Evolutionary conservation across 2,329 filamentous ascomycete species (phyloP), one percentile per base, ranked within the genome.

Genomic region (Monosporascus ibericus): DNA sequence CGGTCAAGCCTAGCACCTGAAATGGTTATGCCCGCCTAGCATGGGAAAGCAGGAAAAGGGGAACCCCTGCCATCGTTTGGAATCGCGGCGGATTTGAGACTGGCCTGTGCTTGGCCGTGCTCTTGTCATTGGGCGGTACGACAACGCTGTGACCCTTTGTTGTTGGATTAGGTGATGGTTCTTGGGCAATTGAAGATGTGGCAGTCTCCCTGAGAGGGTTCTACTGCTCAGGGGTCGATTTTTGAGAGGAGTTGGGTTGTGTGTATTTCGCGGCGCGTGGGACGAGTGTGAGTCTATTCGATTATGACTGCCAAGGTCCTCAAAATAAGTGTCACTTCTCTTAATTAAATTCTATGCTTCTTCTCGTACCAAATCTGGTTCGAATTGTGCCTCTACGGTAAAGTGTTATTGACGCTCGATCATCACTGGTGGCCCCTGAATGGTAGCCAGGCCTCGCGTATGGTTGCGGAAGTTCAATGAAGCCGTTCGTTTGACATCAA

Each of bases 1-100:
- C 61, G 18, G 55, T 68, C n/a, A 52, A 57, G 46, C 50, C 63
- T 27, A 59, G 58, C 55, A 25, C 55, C 47, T 59, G 58, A 46
- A 17, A 14, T 3, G 42, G 11, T 34, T 14, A 11, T 34, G 30
- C 30, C 9, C 30, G 30, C 11, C 30, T 34, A 14, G 9, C 27
- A 9, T 30, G 9, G 27, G 30, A 34, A 34, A 18, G 18, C 39
- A 6, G 22, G 39, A 24, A 42, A 34, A 34, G 18, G 18, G 22
- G 11, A 11, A 18, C 18, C 9, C 8, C 5, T 42, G 39, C 18
- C 39, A 34, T 14, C 30, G 39, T 42, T 42, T 20, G 39, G 39
- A 24, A 20, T 42, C 18, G 20, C 22, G 39, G 17, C 39, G 39
- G 39, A 5, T 18, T 14, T 24, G 39, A 24, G 39, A 8, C 39